Evolutionary conservation across 371 early-diverging fungal species (phyloP).

Genomic region (Sporodiniella umbellata): DNA sequence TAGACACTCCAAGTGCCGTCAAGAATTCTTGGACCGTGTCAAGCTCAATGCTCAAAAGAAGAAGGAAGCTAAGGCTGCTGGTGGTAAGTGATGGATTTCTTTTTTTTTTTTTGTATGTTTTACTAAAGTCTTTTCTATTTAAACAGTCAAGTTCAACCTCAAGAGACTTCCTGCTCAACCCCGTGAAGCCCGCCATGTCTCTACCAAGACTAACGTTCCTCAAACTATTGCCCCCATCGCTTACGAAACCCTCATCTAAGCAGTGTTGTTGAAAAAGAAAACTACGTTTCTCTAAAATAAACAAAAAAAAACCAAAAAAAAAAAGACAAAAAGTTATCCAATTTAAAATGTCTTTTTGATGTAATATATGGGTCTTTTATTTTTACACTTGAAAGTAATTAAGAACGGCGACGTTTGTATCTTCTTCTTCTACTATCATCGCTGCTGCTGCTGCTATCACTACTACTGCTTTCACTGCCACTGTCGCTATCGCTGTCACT

Average conservation of each 20-base stretch:
- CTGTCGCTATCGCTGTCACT: no score
- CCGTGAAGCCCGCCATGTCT: slow-evolving; percentile 88
- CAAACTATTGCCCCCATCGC: slow-evolving; percentile 92
- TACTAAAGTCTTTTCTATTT: no score
- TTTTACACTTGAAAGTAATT: no score
- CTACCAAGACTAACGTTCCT: slow-evolving; percentile 88
- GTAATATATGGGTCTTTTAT: no score
- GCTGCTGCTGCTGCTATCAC: no score
- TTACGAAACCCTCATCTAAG: slow-evolving; percentile 88
- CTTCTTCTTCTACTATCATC: no score
- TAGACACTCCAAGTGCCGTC: slow-evolving; percentile 99
- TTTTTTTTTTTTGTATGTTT: neutral
- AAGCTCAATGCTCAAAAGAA: slow-evolving; percentile 86
- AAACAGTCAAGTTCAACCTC: slow-evolving; percentile 30
- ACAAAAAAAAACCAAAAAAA: no score
- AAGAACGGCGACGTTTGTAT: no score
- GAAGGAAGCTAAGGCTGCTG: slow-evolving; percentile 74
- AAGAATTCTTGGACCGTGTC: slow-evolving; percentile 97
- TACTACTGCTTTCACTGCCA: no score
- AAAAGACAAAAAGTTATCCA: no score
- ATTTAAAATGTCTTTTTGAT: no score
- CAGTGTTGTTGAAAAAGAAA: neutral
- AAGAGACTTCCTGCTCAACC: slow-evolving; percentile 96
- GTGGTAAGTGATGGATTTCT: slow-evolving; percentile 22
- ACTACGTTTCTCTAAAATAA: no score